Conservation (phyloP, 2,329 filamentous ascomycete genomes). For the Zymoseptoria passerinii region DNA sequence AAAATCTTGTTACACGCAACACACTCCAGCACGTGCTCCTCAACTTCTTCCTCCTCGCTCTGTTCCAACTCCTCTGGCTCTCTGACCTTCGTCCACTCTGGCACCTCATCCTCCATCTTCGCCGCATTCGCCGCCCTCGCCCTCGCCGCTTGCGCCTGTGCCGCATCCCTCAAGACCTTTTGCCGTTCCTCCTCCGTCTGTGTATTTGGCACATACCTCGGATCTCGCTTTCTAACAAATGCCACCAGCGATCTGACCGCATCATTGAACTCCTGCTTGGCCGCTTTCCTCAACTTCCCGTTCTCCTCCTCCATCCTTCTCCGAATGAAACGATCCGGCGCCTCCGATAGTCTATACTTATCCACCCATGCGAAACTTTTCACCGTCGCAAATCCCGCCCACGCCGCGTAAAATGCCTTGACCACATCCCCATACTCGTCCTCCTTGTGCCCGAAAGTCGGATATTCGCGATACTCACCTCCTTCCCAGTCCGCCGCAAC, state of each 20-base stretch:
- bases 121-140: slow-evolving; percentile 74
- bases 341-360: slow-evolving; percentile 71
- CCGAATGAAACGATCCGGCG: slow-evolving; percentile 73
- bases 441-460: slow-evolving; percentile 69
- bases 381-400: slow-evolving; percentile 72
- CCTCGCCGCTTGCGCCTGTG: slow-evolving; percentile 74
- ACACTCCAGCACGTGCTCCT: slow-evolving; percentile 51
- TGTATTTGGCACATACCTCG: slow-evolving; percentile 67
- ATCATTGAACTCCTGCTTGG: slow-evolving; percentile 82
- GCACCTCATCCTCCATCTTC: slow-evolving; percentile 57
- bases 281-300: slow-evolving; percentile 71
- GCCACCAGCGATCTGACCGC: slow-evolving; percentile 76
- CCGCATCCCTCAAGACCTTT: slow-evolving; percentile 65
- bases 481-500: slow-evolving; percentile 63
- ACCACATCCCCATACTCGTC: slow-evolving; percentile 71
- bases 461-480: slow-evolving; percentile 57
- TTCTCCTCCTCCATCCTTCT: slow-evolving; percentile 95
- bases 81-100: slow-evolving; percentile 64
- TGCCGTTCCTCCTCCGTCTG: slow-evolving; percentile 76
- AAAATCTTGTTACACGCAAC: slow-evolving; percentile 59
- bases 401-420: slow-evolving; percentile 70
- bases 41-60: slow-evolving; percentile 40
- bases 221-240: slow-evolving; percentile 87
- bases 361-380: slow-evolving; percentile 91
- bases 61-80: slow-evolving; percentile 46